Evolutionary conservation across 2,329 filamentous ascomycete genomes (phyloP), one percentile per base, ranked within the genome.

Genomic region (Pseudocercospora macadamiae): DNA sequence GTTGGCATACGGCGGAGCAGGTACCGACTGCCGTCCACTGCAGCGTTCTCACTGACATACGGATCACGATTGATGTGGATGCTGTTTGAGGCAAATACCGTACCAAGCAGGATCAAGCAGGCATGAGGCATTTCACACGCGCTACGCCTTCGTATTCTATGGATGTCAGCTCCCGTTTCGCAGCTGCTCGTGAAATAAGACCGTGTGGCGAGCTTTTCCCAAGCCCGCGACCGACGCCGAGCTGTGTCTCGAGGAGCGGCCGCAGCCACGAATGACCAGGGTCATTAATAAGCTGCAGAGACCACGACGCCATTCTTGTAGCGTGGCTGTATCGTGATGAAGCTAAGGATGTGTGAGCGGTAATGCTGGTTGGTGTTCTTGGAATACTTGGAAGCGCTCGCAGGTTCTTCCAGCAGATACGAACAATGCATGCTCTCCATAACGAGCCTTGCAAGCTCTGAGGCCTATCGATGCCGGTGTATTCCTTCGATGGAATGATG

Each of bases 201-300:
- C 23, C 23, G 42, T 21, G 42, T 45, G 42, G 42, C 42, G 21
- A 45, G 42, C 42, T 45, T 14, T 23, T 45, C 25, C 18, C 42
- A 14, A 23, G 18, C 42, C 42, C n/a, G 19, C 42, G 7, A 45
- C 21, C 18, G 21, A 45, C 18, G 42, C 42, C 42, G 42, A 45
- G 42, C 19, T 21, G 21, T 21, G 10, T 45, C 42, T 45, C 23
- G 42, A 23, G 21, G 42, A 45, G 42, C 16, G 32, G 55, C 47
- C 55, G 49, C 55, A 58, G 55, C 49, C 55, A 54, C 49, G n/a
- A 32, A 7, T n/a, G 36, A 25, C 42, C 21, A 26, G 42, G 42
- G 21, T 26, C 14, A 21, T 21, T 25, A 45, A 14, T 16, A 16
- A n/a, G 42, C 42, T 45, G 42, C 42, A 45, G 19, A 45, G 14